Percentiles rank a stretch among this genome's conserved stretches.
Evolutionary conservation across 768 basidiomycete species (phyloP).

Genomic region (Psilocybe sp.): DNA sequence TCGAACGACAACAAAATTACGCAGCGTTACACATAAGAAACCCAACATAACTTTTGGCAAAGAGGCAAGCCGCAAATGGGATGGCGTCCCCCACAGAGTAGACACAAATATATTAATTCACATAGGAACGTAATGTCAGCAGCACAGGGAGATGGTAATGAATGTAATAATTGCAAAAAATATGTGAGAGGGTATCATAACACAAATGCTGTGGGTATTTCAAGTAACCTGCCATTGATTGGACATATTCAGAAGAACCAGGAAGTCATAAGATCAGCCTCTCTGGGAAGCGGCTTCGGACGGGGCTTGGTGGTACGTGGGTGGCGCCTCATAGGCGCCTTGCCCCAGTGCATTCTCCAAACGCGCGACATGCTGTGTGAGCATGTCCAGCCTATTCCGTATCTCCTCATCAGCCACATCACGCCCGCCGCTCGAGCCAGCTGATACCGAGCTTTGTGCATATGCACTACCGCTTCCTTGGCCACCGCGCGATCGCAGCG

Average conservation of each 20-base stretch:
- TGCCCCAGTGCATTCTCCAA: background rate
- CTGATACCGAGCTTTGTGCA: background rate
- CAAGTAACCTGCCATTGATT: background rate
- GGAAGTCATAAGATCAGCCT: background rate
- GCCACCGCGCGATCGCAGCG: background rate
- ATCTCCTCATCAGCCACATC: background rate
- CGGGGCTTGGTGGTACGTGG: background rate
- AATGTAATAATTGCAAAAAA: no score
- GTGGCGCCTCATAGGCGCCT: background rate
- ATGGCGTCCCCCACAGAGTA: no score
- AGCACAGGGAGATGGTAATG: no score
- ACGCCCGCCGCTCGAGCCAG: background rate
- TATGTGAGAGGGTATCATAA: no score
- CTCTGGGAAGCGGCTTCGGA: background rate
- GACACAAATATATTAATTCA: no score
- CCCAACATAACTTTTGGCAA: no score
- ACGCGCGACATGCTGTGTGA: background rate
- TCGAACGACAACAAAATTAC: no score
- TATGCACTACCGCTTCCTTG: background rate
- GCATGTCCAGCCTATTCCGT: background rate
- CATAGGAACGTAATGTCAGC: no score
- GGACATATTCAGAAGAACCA: background rate
- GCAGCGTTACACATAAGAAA: no score
- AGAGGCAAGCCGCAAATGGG: no score
- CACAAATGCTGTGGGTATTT: background rate